Evolutionary conservation across 306 rosid genomes (phyloP), one percentile per base, ranked within the genome.

Genomic region (Dalbergia oliveri): DNA sequence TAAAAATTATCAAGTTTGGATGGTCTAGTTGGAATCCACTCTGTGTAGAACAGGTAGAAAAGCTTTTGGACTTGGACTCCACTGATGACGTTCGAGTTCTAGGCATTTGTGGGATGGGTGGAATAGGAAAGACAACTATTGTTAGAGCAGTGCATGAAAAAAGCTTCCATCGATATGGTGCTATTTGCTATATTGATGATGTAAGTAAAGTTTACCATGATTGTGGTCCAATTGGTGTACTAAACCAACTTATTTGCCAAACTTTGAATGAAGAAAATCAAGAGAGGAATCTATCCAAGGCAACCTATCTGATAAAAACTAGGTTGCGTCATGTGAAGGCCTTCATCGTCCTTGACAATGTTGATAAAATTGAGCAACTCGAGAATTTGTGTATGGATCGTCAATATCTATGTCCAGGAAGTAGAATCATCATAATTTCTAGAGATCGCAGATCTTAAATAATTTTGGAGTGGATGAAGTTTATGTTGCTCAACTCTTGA

Each of bases 91-190:
- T 35, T 35, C 18, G 53, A 57, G 77, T 72, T 37, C 1, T 60
- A 5, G 69, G 79, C 0, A 26, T 74, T 43, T 43, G 26, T 26
- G 69, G 39, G 81, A 88, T 87, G 79, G 44, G 69, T 12, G 78
- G 37, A 6, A 72, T 57, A 37, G 63, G 63, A n/a, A 70, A 70
- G n/a, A 26, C 76, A 23, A 33, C 49, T 1, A 10, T 51, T 50
- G 10, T 45, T 15, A 13, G 1, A 2, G 15, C 1, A 3, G 5
- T 51, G 63, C 51, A 14, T 33, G 63, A 23, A 0, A 72, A 3
- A 37, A 72, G 35, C 18, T 18, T 8, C 1, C 11, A 56, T 11
- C 53, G 11, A 34, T 72, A 8, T 35, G n/a, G 8, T 11, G 51
- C 12, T 33, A 2, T 4, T 9, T 71, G 72, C 62, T 64, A 34